Conservation (phyloP, 495 filamentous ascomycete species). For the Penicillium bialowiezense region DNA sequence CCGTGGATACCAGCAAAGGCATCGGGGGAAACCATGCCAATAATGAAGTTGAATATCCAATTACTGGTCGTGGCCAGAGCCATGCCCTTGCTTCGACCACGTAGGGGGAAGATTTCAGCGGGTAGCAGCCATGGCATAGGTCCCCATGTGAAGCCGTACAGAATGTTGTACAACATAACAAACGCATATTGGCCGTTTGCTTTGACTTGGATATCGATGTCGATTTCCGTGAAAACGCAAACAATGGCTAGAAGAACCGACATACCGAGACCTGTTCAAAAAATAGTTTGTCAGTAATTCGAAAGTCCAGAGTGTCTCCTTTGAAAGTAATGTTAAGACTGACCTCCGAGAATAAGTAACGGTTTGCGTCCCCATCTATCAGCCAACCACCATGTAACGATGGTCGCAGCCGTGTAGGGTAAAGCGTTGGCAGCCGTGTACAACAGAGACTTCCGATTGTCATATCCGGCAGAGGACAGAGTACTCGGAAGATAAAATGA, state of each 20-base stretch:
- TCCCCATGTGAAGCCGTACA: constrained; percentile 54
- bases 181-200: constrained; percentile 35
- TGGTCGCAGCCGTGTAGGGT: constrained; percentile 31
- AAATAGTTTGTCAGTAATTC: background rate
- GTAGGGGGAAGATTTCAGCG: constrained; percentile 70
- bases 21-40: constrained; percentile 69
- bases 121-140: constrained; percentile 71
- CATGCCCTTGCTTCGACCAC: constrained; percentile 65
- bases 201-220: constrained; percentile 14
- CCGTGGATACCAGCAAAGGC: constrained; percentile 61
- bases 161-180: constrained; percentile 35
- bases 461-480: constrained; percentile 24
- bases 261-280: constrained; percentile 18
- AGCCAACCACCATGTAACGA: constrained; percentile 27
- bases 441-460: constrained; percentile 24
- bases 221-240: constrained; percentile 26
- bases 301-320: background rate
- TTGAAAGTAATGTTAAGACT: too few relatives aligned
- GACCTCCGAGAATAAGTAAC: constrained; percentile 30
- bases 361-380: constrained; percentile 40
- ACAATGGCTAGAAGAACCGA: constrained; percentile 22
- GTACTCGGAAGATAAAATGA: constrained; percentile 34
- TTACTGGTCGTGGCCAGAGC: constrained; percentile 68
- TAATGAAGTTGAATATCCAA: constrained; percentile 78
- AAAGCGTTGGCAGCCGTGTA: constrained; percentile 26